phyloP scores from a whole-genome alignment of 225 moss, liverwort and hornwort genomes.

The Pseudisothecium myosuroides region DNA sequence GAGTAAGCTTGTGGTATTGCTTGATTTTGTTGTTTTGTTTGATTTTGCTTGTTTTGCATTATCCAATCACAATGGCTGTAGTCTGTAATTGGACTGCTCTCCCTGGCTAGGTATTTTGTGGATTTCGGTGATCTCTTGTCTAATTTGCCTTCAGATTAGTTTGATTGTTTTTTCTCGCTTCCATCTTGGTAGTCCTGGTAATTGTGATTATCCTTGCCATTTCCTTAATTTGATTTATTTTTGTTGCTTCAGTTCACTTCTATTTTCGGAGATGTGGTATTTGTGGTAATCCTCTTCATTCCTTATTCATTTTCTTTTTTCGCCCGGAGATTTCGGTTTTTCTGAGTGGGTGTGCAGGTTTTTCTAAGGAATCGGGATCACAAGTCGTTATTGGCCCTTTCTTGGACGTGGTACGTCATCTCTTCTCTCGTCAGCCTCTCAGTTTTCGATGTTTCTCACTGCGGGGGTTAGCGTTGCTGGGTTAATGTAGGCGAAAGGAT shows the following conservation, averaged over 20 bases:
- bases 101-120: not conserved
- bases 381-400: no score
- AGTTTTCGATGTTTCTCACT: no score
- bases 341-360: not conserved
- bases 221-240: fast-evolving
- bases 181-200: not conserved
- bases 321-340: no score
- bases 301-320: fast-evolving
- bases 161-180: not conserved
- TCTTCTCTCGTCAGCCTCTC: not conserved
- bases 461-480: no score
- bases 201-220: no score
- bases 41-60: not conserved
- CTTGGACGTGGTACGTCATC: not conserved
- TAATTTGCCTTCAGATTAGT: fast-evolving
- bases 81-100: not conserved
- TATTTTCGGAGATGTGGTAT: not conserved
- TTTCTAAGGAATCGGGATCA: no score
- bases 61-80: fast-evolving
- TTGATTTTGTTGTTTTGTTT: no score
- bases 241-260: no score
- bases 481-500: no score
- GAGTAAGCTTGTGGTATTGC: not conserved
- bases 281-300: not conserved
- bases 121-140: not conserved